Evolutionary conservation across 495 filamentous ascomycete species (phyloP), one percentile per base, ranked within the genome.

Genomic region (Aspergillus biplanus): DNA sequence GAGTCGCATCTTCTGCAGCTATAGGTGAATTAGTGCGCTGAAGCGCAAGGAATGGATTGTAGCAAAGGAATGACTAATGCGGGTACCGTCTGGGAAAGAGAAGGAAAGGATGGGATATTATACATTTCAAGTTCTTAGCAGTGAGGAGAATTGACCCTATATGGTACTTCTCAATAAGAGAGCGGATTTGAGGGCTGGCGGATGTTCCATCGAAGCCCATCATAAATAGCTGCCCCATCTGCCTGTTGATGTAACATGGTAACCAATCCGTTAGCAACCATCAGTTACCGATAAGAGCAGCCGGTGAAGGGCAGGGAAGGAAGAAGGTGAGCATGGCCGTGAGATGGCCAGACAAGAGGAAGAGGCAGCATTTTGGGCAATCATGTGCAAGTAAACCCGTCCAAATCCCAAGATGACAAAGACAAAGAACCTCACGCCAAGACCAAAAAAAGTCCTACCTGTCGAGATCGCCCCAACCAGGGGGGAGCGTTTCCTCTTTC

Each of bases 121-220:
- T 84, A 95, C 92, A 93, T 87, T 92, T 93, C 34, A 97, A 81
- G 71, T 97, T 97, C 77, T 97, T 96, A 47, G 92, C 91, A 12
- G 91, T 92, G 42, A 97, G 77, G 49, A 97, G 80, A 63, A 97
- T 86, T n/a, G 88, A 89, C 16, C 90, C 92, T 11, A 97, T 70
- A 67, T 96, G 89, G 67, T 96, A 90, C 63, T 94, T 83, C 71
- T 92, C 87, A 67, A 97, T 96, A 63, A 97, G 85, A 42, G 85
- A 86, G 67, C 87, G 87, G 67, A 97, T 95, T 75, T 93, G 90
- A 52, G 89, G 89, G 32, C 89, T 95, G 61, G 96, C 89, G 67
- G 90, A 85, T 50, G 92, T 93, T 61, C 92, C 92, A 82, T 97
- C 92, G 80, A 93, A 97, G 73, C 92, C 92, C 91, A 96, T 94